These are phyloP conservation scores for Teunomyces tritomae DNA, from an alignment of 805 yeast species.

Conservation along the genomic window DNA sequence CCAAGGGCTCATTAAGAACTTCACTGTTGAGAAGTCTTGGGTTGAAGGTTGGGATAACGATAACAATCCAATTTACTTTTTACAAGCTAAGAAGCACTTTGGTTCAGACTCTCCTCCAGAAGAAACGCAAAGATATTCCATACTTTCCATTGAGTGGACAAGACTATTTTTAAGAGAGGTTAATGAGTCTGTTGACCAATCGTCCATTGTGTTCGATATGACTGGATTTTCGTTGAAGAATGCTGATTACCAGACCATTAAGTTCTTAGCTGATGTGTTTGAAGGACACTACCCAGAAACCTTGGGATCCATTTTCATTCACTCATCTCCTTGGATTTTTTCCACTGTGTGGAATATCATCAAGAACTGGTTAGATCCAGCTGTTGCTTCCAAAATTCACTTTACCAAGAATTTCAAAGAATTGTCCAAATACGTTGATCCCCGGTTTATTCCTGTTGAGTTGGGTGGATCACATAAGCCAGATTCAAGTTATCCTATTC, in stretches of 20 bases:
- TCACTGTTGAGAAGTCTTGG: slow-evolving; percentile 65
- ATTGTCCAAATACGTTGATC: slow-evolving; percentile 58
- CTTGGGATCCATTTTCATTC: slow-evolving; percentile 78
- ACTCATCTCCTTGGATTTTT: slow-evolving; percentile 97
- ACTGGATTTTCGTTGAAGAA: slow-evolving; percentile 83
- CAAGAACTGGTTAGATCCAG: slow-evolving; percentile 94
- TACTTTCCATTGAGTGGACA: slow-evolving; percentile 77
- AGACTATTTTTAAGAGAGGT: slow-evolving; percentile 58
- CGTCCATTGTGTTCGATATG: slow-evolving; percentile 82
- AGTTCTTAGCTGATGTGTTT: slow-evolving; percentile 82
- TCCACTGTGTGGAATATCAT: slow-evolving; percentile 91
- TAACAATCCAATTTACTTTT: slow-evolving; percentile 76
- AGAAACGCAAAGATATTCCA: slow-evolving; percentile 73
- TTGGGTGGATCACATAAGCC: slow-evolving; percentile 72
- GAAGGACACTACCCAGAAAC: slow-evolving; percentile 98
- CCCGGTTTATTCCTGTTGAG: slow-evolving; percentile 59
- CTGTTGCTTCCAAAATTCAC: slow-evolving; percentile 84
- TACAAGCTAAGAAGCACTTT: slow-evolving; percentile 74
- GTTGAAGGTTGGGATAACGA: slow-evolving; percentile 71
- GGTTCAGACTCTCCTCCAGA: slow-evolving; percentile 50
- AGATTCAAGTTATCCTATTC: slow-evolving; percentile 59
- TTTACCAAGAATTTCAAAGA: slow-evolving; percentile 76
- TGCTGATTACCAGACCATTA: slow-evolving; percentile 91
- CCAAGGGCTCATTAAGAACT: slow-evolving; percentile 52
- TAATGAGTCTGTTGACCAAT: slow-evolving; percentile 73